Evolutionary conservation across 129 eudicot species (phyloP), one percentile per base, ranked within the genome.

Genomic region (Pulicaria dysenterica): DNA sequence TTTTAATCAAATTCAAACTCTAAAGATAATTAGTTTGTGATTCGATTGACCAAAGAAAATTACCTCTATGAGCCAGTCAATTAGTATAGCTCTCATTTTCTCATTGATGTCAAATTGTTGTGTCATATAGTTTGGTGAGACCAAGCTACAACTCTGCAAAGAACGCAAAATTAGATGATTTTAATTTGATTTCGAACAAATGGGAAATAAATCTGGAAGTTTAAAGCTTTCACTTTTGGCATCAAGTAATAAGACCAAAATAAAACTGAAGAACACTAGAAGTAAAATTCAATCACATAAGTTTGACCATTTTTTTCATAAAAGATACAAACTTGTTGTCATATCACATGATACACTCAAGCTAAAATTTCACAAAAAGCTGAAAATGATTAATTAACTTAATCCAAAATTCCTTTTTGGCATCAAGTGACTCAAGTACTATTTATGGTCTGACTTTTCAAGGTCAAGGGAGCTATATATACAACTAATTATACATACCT

Each of bases 51-150:
- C 15, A 3, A 3, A 64, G 1, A 59, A 77, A 51, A 44, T 60
- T 70, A 95, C 99, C 99, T 95, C 97, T 37, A 91, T 77, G 0
- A 91, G 91, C 97, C 97, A 88, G 70, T 95, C 99, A 51, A 95
- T 88, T 53, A 91, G 87, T 61, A 95, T 91, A 39, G 85, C 80
- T 70, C 99, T 83, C 96, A 95, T 91, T 55, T 68, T 86, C 81
- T 88, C 92, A 55, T 91, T 95, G 59, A 95, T 87, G 81, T 95
- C 95, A 42, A 55, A 73, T 61, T 88, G 97, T 51, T 83, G 85
- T 2, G 55, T 72, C 99, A 95, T 95, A 54, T 95, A 88, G 54
- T 76, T 73, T 2, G 90, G 85, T 5, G 95, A 64, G 31, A 85
- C 97, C 77, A 86, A 73, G 83, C 94, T 83, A 38, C 63, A 79